Conservation (phyloP, 2,329 filamentous ascomycete genomes). For the Penicillium brevicompactum region DNA sequence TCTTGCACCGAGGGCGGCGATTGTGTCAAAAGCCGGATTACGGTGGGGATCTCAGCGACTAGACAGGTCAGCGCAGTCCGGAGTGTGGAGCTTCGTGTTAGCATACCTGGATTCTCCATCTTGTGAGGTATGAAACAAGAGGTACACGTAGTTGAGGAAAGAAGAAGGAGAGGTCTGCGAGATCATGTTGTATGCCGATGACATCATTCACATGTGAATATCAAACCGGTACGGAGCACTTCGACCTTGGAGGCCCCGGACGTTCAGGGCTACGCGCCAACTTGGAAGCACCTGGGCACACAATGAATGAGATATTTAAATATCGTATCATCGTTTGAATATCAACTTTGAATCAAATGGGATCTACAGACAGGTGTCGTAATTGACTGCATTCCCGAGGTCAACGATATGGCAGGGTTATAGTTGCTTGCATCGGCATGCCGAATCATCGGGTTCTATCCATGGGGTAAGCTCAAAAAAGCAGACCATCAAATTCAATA, state of each 20-base stretch:
- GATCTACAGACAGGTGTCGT: no score
- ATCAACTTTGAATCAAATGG: no score
- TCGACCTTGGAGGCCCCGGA: no score
- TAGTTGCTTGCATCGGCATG: neutral
- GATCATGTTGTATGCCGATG: slow-evolving; percentile 7
- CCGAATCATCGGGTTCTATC: neutral
- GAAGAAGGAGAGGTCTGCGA: neutral
- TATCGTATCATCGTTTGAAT: no score
- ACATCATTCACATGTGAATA: slow-evolving; percentile 23
- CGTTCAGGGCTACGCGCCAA: neutral
- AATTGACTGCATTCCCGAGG: no score
- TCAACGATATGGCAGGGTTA: no score
- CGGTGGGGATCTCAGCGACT: slow-evolving; percentile 62
- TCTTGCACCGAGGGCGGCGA: slow-evolving; percentile 67
- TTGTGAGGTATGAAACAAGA: neutral
- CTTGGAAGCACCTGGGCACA: no score
- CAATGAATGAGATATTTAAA: no score
- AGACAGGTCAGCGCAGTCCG: neutral
- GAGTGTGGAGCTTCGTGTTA: neutral
- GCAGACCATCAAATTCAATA: neutral
- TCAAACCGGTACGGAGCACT: neutral
- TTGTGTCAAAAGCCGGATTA: slow-evolving; percentile 71
- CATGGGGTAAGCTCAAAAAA: neutral
- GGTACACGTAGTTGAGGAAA: neutral
- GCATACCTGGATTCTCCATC: slow-evolving; percentile 22